phyloP scores from a whole-genome alignment of 1,284 basidiomycete genomes.

The Microstroma glucosiphilum region DNA sequence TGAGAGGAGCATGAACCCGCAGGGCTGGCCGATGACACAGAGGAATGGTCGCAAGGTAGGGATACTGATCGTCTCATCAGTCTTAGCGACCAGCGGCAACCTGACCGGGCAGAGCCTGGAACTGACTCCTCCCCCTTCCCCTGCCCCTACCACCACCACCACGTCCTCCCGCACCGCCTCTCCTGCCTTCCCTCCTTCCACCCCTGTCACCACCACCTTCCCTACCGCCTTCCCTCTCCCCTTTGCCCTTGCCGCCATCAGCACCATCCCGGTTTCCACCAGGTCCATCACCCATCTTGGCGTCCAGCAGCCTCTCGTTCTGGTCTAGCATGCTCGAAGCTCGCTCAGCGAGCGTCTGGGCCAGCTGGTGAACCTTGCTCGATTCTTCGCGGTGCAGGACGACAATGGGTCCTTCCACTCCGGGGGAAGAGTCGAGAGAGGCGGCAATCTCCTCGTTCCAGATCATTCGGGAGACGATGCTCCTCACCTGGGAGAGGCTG shows the following conservation, averaged over 20 bases:
- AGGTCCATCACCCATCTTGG: constrained; percentile 64
- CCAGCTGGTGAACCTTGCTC: constrained; percentile 53
- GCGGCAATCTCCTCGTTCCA: constrained; percentile 94
- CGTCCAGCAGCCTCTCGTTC: constrained; percentile 88
- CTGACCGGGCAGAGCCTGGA: constrained; percentile 24
- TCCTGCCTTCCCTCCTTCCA: constrained; percentile 33
- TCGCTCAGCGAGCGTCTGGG: constrained; percentile 69
- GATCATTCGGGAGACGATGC: constrained; percentile 96
- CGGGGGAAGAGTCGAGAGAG: constrained; percentile 78
- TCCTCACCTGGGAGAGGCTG: constrained; percentile 71
- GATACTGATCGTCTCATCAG: no score
- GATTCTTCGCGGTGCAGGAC: constrained; percentile 84
- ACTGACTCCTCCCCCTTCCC: constrained; percentile 33
- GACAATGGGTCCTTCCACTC: constrained; percentile 57
- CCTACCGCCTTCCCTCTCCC: constrained; percentile 11
- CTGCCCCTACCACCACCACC: constrained; percentile 41
- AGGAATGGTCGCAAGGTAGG: no score
- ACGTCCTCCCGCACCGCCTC: constrained; percentile 30
- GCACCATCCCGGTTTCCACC: constrained; percentile 19
- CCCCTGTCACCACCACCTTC: constrained; percentile 23
- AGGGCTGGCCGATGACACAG: no score
- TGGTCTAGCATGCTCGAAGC: constrained; percentile 81
- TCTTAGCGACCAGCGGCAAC: constrained; percentile 6
- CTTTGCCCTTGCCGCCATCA: constrained; percentile 22
- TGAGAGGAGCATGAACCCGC: no score